These are phyloP conservation scores for Phialophora verrucosa DNA, from an alignment of 2,329 filamentous ascomycete genomes.

Conservation along the genomic window DNA sequence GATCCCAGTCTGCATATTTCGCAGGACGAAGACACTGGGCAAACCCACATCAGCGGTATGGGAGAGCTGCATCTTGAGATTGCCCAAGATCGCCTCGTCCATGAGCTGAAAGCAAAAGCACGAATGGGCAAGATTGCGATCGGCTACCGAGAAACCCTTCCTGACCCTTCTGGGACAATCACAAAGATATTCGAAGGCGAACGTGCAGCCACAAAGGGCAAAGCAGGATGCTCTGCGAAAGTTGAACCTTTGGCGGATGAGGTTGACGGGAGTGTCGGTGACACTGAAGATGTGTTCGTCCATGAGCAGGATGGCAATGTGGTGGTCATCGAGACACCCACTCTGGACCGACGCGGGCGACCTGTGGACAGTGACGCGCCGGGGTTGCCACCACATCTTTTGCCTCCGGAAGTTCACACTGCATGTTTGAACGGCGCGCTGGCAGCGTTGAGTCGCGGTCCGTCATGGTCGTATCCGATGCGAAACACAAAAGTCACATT, in stretches of 20 bases:
- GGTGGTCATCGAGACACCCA: conserved; percentile 62
- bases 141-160: conserved; percentile 86
- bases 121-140: conserved; percentile 91
- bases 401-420: conserved; percentile 56
- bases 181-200: conserved; percentile 75
- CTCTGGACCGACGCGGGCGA: conserved; percentile 50
- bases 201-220: conserved; percentile 78
- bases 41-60: conserved; percentile 94
- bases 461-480: conserved; percentile 77
- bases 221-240: conserved; percentile 73
- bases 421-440: conserved; percentile 77
- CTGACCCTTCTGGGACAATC: conserved; percentile 61
- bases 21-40: conserved; percentile 85
- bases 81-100: conserved; percentile 82
- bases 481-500: conserved; percentile 76
- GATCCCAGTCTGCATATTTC: conserved; percentile 89
- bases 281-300: conserved; percentile 39
- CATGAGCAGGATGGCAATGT: conserved; percentile 72
- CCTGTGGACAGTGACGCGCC: conserved; percentile 51
- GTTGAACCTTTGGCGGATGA: conserved; percentile 63
- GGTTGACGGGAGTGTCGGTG: conserved; percentile 38
- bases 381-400: conserved; percentile 61
- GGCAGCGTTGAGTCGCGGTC: conserved; percentile 83
- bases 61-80: conserved; percentile 95
- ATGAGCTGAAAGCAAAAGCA: conserved; percentile 85